Conservation (phyloP, 352 stramenopile genomes). For the Globisporangium okanoganense region DNA sequence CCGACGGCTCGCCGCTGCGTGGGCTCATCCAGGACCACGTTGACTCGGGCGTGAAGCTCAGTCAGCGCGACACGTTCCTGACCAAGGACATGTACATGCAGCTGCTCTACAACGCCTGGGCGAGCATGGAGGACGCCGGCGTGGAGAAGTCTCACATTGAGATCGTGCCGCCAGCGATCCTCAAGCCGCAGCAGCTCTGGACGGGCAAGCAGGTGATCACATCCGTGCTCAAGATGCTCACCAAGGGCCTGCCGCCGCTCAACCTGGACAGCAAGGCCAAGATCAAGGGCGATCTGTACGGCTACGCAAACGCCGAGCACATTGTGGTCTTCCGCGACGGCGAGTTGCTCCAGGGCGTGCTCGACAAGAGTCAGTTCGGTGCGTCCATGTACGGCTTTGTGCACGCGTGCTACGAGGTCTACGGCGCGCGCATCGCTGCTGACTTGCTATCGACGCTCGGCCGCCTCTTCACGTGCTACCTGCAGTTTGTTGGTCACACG, state of each 20-base stretch:
- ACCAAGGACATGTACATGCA: constrained; percentile 99
- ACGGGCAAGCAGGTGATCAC: constrained; percentile 99
- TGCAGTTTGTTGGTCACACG: constrained; percentile 98
- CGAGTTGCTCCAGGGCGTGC: constrained; percentile 94
- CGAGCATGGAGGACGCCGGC: constrained; percentile 93
- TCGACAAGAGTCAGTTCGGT: constrained; percentile 99
- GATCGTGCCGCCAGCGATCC: constrained; percentile 95
- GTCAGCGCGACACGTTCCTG: constrained; percentile 97
- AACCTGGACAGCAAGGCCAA: constrained; percentile 95
- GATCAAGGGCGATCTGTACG: constrained; percentile 95
- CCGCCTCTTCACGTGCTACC: constrained; percentile 96
- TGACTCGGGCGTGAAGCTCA: constrained; percentile 98
- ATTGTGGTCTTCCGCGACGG: constrained; percentile 95
- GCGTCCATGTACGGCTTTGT: constrained; percentile 97
- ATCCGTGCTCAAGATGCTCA: constrained; percentile 95
- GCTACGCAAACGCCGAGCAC: constrained; percentile 93
- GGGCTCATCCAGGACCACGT: constrained; percentile 99
- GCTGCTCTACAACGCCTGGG: constrained; percentile 94
- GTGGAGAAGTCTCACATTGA: constrained; percentile 90
- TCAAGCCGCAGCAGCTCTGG: constrained; percentile 97
- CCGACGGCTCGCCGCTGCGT: constrained; percentile 96
- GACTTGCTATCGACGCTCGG: constrained; percentile 81
- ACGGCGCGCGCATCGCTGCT: constrained; percentile 76
- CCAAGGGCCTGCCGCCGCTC: constrained; percentile 86
- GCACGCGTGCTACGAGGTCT: constrained; percentile 95